phyloP scores from a whole-genome alignment of 2,329 filamentous ascomycete species.

The Sarocladium oryzae region DNA sequence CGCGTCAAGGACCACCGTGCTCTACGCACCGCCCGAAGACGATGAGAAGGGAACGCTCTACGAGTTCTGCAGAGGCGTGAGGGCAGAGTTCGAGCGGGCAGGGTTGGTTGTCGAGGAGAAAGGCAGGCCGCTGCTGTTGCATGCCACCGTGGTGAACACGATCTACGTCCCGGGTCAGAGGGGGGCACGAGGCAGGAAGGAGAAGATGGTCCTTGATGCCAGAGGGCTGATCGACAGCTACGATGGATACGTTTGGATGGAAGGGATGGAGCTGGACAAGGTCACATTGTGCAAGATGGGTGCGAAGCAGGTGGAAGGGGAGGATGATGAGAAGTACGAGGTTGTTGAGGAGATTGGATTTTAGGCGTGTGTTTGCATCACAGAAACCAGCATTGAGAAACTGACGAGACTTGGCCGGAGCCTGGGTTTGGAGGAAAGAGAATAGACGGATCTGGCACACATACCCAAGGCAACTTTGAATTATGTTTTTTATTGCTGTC shows the following conservation, averaged over 20 bases:
- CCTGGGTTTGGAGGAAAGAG: too few relatives aligned
- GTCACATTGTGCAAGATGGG: constrained; percentile 85
- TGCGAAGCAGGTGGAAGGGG: constrained; percentile 56
- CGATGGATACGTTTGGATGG: constrained; percentile 63
- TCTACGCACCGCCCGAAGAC: constrained; percentile 60
- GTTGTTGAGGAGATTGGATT: constrained; percentile 43
- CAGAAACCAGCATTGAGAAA: background rate
- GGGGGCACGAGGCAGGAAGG: constrained; percentile 23
- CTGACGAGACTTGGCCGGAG: too few relatives aligned
- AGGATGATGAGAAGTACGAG: constrained; percentile 44
- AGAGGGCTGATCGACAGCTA: constrained; percentile 51
- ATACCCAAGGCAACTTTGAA: too few relatives aligned
- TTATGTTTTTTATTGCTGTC: too few relatives aligned
- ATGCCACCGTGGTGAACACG: constrained; percentile 83
- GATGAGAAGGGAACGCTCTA: constrained; percentile 38
- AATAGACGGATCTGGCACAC: too few relatives aligned
- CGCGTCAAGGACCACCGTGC: constrained; percentile 49
- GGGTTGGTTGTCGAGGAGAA: constrained; percentile 52
- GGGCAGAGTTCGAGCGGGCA: constrained; percentile 44
- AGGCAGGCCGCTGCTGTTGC: constrained; percentile 61
- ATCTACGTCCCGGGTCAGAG: constrained; percentile 51
- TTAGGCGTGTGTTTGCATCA: constrained; percentile 14
- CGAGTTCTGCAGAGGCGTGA: constrained; percentile 51
- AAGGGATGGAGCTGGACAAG: constrained; percentile 58
- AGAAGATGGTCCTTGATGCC: constrained; percentile 47